A percentile compares a stretch with the other conserved stretches of the same genome.
Evolutionary conservation across 2,329 filamentous ascomycete genomes (phyloP).

Genomic region (Fusarium goolgardi): DNA sequence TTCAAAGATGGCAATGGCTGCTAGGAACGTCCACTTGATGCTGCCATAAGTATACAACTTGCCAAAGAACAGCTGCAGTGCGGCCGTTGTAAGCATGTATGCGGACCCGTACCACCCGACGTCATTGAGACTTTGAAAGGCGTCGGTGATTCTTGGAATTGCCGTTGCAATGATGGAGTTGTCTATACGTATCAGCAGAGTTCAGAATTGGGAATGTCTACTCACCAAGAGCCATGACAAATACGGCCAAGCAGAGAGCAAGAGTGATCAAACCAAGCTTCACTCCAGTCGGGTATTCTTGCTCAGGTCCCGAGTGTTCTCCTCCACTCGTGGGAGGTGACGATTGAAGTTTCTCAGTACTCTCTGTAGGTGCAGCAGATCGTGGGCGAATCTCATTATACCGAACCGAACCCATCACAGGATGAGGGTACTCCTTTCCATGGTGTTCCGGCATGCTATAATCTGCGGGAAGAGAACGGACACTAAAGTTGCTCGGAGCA

Average conservation of each 20-base stretch:
- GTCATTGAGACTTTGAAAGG: constrained; percentile 58
- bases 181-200: constrained; percentile 42
- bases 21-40: constrained; percentile 57
- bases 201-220: fast-evolving
- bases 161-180: constrained; percentile 58
- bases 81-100: constrained; percentile 56
- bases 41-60: constrained; percentile 60
- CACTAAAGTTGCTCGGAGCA: constrained; percentile 40
- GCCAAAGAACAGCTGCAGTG: constrained; percentile 55
- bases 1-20: constrained; percentile 56
- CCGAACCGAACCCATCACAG: constrained; percentile 42
- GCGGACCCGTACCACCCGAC: constrained; percentile 63
- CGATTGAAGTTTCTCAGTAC: constrained; percentile 47
- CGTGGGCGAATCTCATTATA: constrained; percentile 39
- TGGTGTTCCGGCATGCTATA: constrained; percentile 27
- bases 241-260: constrained; percentile 55
- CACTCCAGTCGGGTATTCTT: constrained; percentile 42
- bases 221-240: constrained; percentile 56
- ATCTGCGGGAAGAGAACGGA: constrained; percentile 37
- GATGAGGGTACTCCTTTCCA: constrained; percentile 34
- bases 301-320: constrained; percentile 1
- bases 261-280: constrained; percentile 52
- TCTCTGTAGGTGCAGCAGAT: constrained; percentile 39
- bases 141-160: constrained; percentile 57
- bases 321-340: neutral